Base-by-base conservation (phyloP, 169 alveolate genomes). In the Cryptosporidium canis region DNA sequence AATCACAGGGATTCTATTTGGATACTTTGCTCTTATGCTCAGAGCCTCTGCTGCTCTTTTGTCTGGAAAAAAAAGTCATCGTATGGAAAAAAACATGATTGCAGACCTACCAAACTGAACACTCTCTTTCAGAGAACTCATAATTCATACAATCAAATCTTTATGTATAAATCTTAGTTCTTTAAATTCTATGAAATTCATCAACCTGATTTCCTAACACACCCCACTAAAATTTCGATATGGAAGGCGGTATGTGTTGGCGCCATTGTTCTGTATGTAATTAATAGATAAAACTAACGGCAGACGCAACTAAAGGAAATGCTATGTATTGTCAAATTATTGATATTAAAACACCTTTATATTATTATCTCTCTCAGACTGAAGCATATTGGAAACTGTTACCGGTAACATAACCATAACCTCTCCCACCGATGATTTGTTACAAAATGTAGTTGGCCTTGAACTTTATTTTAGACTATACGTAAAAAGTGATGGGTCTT, bases 1-100 rank as follows among this genome's bases (percentile, higher is more conserved):
- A 4, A 96, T 95, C 44, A 96, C 97, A 7, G 98, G 98, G 44
- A 96, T 94, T 66, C 98, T 83, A 67, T 96, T 95, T 29, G 94
- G 95, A 85, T 95, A 95, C 24, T 94, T 92, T 33, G 95, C 94
- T 66, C 95, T 85, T 24, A 95, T 92, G 65, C 94, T 93, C 33
- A 93, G 92, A 35, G 94, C 90, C 82, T 96, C 98, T 53, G 91
- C 90, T 83, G 93, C 94, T 85, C 97, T 71, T 43, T 90, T 92
- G 63, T 92, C 97, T 92, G 91, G 61, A 55, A 72, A 67, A 77
- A 61, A 21, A 12, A 14, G 18, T 14, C 45, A 18, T 18, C 6
- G 41, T 14, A 6, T 14, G 24, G 33, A 16, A 35, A 68, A 29
- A 16, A 33, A 9, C 14, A 44, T 7, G 21, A 9, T 35, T 27